Evolutionary conservation across 2,329 filamentous ascomycete genomes (phyloP), one percentile per base, ranked within the genome.

Genomic region (Eutypa lata): DNA sequence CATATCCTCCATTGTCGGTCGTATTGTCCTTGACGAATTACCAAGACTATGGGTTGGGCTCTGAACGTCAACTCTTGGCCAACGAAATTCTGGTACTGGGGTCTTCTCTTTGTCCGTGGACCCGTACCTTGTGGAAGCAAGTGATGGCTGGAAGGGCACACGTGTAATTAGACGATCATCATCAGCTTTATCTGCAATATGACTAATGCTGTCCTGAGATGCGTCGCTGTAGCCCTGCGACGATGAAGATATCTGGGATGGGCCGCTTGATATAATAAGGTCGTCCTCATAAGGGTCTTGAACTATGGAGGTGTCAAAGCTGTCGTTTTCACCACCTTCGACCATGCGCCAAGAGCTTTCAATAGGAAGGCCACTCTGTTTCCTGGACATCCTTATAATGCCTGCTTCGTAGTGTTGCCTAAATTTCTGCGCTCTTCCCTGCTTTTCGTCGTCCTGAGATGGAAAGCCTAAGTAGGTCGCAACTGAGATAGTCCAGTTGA

Each of bases 301-400:
- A 16, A 82, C 67, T 50, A 82, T 71, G 10, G 76, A 76, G 6
- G 80, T 82, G 59, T 82, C 81, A 63, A 84, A 84, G 61, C 79
- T 83, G 62, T 84, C 81, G 64, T 83, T 77, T 52, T 83, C 81
- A 62, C 75, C 71, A 51, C 78, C 80, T 53, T 84, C 81, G 13
- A 84, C 80, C 69, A 84, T 75, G 59, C 81, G 81, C 81, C 81
- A 84, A 19, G 81, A 84, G 57, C 77, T 76, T 57, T 81, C 78
- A 42, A 81, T 72, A 35, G 75, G 74, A 16, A 76, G 62, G 16
- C 57, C 51, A 18, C 56, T 54, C 50, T 56, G 53, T 46, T 57
- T 60, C 2, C 59, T 59, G 52, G 58, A 55, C 44, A 65, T 33
- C 33, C 53, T 53, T n/a, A 26, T 44, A 19, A 3, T 13, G 26